Base-by-base conservation (phyloP, 2,329 filamentous ascomycete genomes). In the Cordyceps tenuipes region DNA sequence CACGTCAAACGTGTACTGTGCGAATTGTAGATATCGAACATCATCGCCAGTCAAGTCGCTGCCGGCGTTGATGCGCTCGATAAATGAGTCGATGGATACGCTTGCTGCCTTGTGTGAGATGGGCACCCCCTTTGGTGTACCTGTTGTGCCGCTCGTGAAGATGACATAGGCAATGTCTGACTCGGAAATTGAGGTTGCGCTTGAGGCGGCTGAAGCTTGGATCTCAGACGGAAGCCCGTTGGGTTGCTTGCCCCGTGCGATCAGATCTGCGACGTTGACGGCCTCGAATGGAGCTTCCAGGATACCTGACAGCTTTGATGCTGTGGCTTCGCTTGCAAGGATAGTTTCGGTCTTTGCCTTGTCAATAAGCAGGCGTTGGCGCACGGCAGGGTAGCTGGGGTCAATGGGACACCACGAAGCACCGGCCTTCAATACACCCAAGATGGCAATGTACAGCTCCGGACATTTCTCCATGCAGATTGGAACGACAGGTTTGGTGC, bases 381-480 rank as follows among this genome's bases (percentile, higher is more conserved):
- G 50, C 50, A 43, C 34, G 17, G 50, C 34, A 23, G 50, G 50
- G 21, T 53, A 53, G 36, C 50, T 53, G 6, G 50, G 50, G 21
- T 53, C 50, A 43, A 53, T 43, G 34, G 50, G 50, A 29, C 36
- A 53, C 50, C 50, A 53, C 19, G 50, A 23, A 53, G 50, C 50
- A 12, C 50, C 50, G 19, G 50, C 50, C 36, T 53, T 53, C 12
- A 53, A 23, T n/a, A 43, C 36, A 43, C 50, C 50, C 19, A 53
- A 53, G 10, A 53, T 43, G 34, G 50, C 50, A 43, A 53, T 43
- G 50, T 53, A 53, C 34, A 53, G 34, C 34, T 53, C 50, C 19
- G 36, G 50, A n/a, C 50, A 53, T 29, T 53, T 53, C 50, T 53
- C 50, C 50, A 53, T 53, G n/a, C 50, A 53, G 15, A 53, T 53